Conservation (phyloP, 140 eudicot genomes). For the Cichorium intybus region DNA sequence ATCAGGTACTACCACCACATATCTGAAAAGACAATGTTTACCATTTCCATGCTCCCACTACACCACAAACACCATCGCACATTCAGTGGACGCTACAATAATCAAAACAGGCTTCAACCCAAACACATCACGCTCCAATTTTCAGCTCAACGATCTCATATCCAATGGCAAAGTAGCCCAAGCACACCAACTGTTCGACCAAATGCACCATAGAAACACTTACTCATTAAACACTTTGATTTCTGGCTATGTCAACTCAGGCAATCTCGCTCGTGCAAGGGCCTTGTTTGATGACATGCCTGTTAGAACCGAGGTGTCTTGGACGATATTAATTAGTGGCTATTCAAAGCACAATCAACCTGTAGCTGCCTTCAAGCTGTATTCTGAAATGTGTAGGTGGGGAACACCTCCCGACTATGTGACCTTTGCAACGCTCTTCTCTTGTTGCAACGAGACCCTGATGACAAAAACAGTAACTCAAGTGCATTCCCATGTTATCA, state of each 20-base stretch:
- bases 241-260: conserved; percentile 58
- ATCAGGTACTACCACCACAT: not conserved
- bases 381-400: conserved; percentile 57
- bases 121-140: conserved; percentile 51
- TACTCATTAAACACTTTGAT: conserved; percentile 53
- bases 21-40: not conserved
- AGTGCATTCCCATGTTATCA: conserved; percentile 66
- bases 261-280: conserved; percentile 49
- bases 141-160: conserved; percentile 37
- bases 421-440: conserved; percentile 57
- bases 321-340: conserved; percentile 89
- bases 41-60: conserved; percentile 1
- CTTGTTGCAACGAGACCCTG: conserved; percentile 53
- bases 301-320: conserved; percentile 50
- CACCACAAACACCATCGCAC: conserved; percentile 7
- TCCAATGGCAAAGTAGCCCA: conserved; percentile 29
- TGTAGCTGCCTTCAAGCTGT: conserved; percentile 49
- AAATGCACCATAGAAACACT: conserved; percentile 61
- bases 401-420: conserved; percentile 64
- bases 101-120: conserved; percentile 76
- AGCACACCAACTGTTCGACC: conserved; percentile 72
- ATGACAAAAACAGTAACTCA: conserved; percentile 29
- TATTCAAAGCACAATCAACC: conserved; percentile 53
- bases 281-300: conserved; percentile 50
- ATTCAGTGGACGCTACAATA: conserved; percentile 49